A percentile compares a stretch with the other conserved stretches of the same genome.
These are phyloP conservation scores for Verticillium zaregamsianum DNA, from an alignment of 2,329 filamentous ascomycete species.

Conservation along the genomic window DNA sequence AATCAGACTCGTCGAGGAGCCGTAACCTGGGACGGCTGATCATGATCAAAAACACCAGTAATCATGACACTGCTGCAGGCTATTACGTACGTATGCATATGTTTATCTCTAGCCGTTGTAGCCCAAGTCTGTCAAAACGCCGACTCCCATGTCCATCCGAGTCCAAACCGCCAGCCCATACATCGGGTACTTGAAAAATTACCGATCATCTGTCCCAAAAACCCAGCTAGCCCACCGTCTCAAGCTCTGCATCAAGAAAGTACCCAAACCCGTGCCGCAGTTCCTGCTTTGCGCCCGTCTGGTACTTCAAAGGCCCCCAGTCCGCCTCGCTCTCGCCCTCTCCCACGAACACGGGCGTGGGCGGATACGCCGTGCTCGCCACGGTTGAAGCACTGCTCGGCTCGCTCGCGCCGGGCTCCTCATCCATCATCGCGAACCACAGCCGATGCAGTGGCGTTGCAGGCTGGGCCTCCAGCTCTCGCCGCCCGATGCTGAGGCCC, in stretches of 20 bases:
- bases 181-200: not conserved
- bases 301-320: not conserved
- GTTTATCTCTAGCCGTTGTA: not conserved
- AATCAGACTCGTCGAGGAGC: no score
- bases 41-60: no score
- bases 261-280: not conserved
- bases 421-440: conserved; percentile 1
- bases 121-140: not conserved
- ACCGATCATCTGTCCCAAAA: not conserved
- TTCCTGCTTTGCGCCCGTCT: not conserved
- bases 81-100: not conserved
- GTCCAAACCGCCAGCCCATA: not conserved
- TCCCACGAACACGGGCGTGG: not conserved
- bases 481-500: not conserved
- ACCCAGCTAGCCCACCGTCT: not conserved
- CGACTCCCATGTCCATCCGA: not conserved
- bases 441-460: conserved; percentile 4
- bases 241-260: not conserved
- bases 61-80: not conserved
- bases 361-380: not conserved
- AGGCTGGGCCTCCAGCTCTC: conserved; percentile 3
- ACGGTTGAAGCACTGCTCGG: not conserved
- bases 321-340: not conserved
- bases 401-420: not conserved
- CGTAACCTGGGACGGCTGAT: no score